These are phyloP conservation scores for Tolypocladium tundrense DNA, from an alignment of 2,329 filamentous ascomycete genomes.

Conservation along the genomic window DNA sequence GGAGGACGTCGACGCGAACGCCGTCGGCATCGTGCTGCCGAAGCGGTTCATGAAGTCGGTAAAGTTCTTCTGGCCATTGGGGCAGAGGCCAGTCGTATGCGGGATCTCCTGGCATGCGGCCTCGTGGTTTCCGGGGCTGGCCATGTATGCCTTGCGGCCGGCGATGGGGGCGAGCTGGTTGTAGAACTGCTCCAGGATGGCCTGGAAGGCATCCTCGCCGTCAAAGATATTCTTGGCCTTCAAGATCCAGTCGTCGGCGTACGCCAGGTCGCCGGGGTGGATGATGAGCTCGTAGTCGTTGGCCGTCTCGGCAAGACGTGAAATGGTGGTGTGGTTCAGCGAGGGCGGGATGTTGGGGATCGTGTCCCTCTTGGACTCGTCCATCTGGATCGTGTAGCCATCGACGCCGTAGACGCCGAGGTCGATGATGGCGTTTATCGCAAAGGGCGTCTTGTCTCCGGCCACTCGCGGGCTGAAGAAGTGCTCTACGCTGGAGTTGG, in stretches of 20 bases:
- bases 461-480: constrained; percentile 43
- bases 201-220: constrained; percentile 41
- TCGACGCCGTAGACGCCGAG: constrained; percentile 34
- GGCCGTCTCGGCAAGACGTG: constrained; percentile 36
- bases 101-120: constrained; percentile 38
- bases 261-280: constrained; percentile 45
- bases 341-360: constrained; percentile 39
- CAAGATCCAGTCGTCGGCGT: constrained; percentile 48
- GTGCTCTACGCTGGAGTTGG: constrained; percentile 41
- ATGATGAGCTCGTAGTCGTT: constrained; percentile 46
- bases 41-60: constrained; percentile 49
- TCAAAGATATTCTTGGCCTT: constrained; percentile 33
- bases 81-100: constrained; percentile 26
- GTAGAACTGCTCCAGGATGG: constrained; percentile 48
- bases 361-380: constrained; percentile 33
- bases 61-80: constrained; percentile 47
- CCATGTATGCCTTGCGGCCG: constrained; percentile 39
- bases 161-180: constrained; percentile 29
- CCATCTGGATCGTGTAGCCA: constrained; percentile 21
- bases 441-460: constrained; percentile 45
- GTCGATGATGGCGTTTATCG: constrained; percentile 38
- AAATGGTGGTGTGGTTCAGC: constrained; percentile 50
- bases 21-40: constrained; percentile 37
- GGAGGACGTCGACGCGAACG: constrained; percentile 37
- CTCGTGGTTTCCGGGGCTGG: constrained; percentile 44